Evolutionary conservation across 495 filamentous ascomycete species (phyloP).

Genomic region (Hypoxylon crocopeplum): DNA sequence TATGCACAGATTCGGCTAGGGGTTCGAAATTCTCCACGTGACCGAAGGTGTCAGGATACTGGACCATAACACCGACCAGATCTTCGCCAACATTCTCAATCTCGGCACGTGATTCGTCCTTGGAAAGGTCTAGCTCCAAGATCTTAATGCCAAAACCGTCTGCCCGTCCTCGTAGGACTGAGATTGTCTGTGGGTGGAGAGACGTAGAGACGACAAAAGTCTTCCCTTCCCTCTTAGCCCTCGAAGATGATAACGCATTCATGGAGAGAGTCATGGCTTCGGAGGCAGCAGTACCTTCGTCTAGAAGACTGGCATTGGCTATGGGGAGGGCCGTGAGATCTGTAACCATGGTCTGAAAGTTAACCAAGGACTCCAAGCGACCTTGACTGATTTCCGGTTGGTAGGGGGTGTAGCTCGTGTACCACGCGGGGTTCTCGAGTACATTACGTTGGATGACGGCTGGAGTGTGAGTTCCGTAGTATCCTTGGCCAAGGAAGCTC

Average conservation of each 20-base stretch:
- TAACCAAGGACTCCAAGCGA: constrained; percentile 88
- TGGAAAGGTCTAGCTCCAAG: constrained; percentile 71
- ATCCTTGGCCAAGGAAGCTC: constrained; percentile 86
- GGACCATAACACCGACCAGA: constrained; percentile 88
- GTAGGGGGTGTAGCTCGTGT: constrained; percentile 98
- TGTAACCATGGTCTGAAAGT: constrained; percentile 94
- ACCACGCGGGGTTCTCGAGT: constrained; percentile 94
- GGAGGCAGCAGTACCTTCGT: constrained; percentile 93
- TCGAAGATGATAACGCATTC: constrained; percentile 72
- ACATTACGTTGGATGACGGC: constrained; percentile 95
- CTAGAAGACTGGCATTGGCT: constrained; percentile 91
- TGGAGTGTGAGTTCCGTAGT: constrained; percentile 84
- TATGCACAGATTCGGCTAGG: constrained; percentile 79
- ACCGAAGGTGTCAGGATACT: constrained; percentile 94
- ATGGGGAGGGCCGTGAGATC: constrained; percentile 91
- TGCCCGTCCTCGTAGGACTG: constrained; percentile 86
- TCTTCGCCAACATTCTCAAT: constrained; percentile 80
- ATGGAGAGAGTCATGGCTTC: constrained; percentile 97
- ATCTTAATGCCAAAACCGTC: constrained; percentile 91
- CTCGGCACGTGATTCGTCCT: constrained; percentile 60
- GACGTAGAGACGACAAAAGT: constrained; percentile 83
- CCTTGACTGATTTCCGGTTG: constrained; percentile 98
- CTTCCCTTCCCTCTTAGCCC: constrained; percentile 78
- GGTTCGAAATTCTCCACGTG: constrained; percentile 75
- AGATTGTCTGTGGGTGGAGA: constrained; percentile 88